phyloP scores from a whole-genome alignment of 345 rosid genomes.

The Brassica cretica region DNA sequence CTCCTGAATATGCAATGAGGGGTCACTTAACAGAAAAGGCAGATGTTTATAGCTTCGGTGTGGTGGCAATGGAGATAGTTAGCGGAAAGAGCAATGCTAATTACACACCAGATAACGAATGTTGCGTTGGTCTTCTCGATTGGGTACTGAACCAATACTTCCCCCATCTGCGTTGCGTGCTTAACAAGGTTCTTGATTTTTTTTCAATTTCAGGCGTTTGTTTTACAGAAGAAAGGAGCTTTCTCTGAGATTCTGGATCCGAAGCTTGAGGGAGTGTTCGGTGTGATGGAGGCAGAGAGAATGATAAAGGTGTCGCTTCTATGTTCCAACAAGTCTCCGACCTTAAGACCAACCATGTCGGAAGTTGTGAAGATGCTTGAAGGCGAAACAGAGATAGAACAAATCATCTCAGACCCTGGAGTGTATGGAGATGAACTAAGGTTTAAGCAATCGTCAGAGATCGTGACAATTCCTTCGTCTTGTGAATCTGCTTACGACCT shows the following conservation, averaged over 20 bases:
- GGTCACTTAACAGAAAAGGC: slow-evolving; percentile 56
- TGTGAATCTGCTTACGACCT: slow-evolving; percentile 33
- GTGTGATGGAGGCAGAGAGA: slow-evolving; percentile 44
- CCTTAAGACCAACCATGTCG: slow-evolving; percentile 55
- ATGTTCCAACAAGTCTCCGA: slow-evolving; percentile 52
- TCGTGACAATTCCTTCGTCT: not conserved
- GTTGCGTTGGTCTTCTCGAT: slow-evolving; percentile 50
- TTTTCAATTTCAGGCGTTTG: slow-evolving; percentile 42
- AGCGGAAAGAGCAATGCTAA: slow-evolving; percentile 44
- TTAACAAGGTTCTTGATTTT: not conserved
- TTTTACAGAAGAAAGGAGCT: slow-evolving; percentile 41
- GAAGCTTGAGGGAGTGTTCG: slow-evolving; percentile 38
- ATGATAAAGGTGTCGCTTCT: slow-evolving; percentile 51
- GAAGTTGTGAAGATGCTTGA: slow-evolving; percentile 54
- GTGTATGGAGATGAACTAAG: slow-evolving; percentile 22
- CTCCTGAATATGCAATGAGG: slow-evolving; percentile 57
- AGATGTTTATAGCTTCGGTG: slow-evolving; percentile 61
- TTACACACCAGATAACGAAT: slow-evolving; percentile 35
- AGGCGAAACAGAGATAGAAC: slow-evolving; percentile 40
- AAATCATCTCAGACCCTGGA: slow-evolving; percentile 36
- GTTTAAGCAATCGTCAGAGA: slow-evolving; percentile 8
- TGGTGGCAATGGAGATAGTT: slow-evolving; percentile 51
- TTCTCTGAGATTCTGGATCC: slow-evolving; percentile 47
- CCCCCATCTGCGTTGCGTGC: not conserved
- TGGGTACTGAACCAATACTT: slow-evolving; percentile 43